Conservation (phyloP, 768 basidiomycete genomes). For the Termitomyces sp. region DNA sequence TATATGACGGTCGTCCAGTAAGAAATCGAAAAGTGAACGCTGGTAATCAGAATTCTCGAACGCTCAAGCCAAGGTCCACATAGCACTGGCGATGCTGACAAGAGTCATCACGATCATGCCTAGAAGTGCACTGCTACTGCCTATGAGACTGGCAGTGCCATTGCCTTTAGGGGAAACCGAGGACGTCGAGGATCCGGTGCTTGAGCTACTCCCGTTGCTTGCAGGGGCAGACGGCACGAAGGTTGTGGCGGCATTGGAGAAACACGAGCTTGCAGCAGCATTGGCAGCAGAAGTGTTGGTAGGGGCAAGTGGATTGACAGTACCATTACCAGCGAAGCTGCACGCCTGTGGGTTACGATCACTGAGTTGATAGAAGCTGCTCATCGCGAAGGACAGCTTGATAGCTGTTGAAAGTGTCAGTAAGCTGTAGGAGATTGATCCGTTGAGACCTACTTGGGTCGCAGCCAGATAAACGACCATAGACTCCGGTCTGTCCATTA, state of each 20-base stretch:
- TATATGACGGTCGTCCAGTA: background rate
- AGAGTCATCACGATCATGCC: conserved; percentile 30
- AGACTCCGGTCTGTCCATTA: conserved; percentile 68
- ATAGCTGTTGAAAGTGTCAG: conserved; percentile 38
- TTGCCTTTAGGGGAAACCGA: conserved; percentile 11
- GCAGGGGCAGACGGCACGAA: conserved; percentile 52
- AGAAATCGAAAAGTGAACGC: background rate
- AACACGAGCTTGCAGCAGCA: conserved; percentile 60
- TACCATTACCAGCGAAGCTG: conserved; percentile 81
- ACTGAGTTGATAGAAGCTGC: conserved; percentile 63
- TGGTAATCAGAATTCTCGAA: background rate
- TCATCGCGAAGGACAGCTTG: conserved; percentile 82
- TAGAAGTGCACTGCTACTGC: conserved; percentile 26
- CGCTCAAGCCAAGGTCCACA: conserved; percentile 35
- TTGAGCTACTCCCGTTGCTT: conserved; percentile 16
- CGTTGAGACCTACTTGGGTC: conserved; percentile 57
- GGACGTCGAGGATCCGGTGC: conserved; percentile 14
- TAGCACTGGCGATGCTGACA: conserved; percentile 32
- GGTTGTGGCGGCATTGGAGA: conserved; percentile 56
- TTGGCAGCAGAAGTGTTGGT: conserved; percentile 41
- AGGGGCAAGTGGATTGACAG: conserved; percentile 55
- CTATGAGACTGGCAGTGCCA: conserved; percentile 15
- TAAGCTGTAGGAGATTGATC: conserved; percentile 1
- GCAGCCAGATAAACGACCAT: conserved; percentile 73
- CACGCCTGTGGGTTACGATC: conserved; percentile 59